Base-by-base conservation (phyloP, 2,329 filamentous ascomycete genomes). In the Davidsoniella australis region DNA sequence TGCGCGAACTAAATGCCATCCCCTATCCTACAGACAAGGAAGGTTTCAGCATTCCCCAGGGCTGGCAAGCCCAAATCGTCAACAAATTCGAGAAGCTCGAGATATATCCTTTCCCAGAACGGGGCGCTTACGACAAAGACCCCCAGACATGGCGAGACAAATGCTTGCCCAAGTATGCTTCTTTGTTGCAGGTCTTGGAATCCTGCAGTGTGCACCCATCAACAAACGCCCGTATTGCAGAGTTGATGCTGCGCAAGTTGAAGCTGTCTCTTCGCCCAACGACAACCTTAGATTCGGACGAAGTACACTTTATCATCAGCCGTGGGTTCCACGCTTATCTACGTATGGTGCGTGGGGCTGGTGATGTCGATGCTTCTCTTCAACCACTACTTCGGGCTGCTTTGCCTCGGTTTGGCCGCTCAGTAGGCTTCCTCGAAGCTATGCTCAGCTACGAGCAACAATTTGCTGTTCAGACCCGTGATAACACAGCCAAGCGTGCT, bases 301-400 rank as follows among this genome's bases (percentile, higher is more conserved):
- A 80, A 58, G 74, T 77, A n/a, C 71, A 76, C 36, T 86, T 91
- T 55, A 82, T 85, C 45, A 71, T 81, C 51, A 83, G 82, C 8
- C 78, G 79, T 55, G 85, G 83, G 0, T 85, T 91, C 58, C 76
- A 75, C 51, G 75, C 80, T 4, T 85, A 87, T 56, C 68, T 85
- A 23, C 70, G 75, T 45, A 77, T 85, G 70, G 76, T 72, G 47
- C 72, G 70, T 53, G 68, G 71, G 3, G 67, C 74, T n/a, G 72
- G 68, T 1, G 68, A 72, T 10, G 62, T 80, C 5, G 78, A 85
- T 53, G 58, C 66, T 17, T 68, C 69, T 6, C 64, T 89, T n/a
- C 78, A 78, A 59, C 76, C 77, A 2, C 63, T 80, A 6, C 66
- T 91, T 7, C 75, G 76, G 53, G 73, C 76, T 29, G 79, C 78